Conservation (phyloP, 352 stramenopile species). For the Phytophthora rubi region DNA sequence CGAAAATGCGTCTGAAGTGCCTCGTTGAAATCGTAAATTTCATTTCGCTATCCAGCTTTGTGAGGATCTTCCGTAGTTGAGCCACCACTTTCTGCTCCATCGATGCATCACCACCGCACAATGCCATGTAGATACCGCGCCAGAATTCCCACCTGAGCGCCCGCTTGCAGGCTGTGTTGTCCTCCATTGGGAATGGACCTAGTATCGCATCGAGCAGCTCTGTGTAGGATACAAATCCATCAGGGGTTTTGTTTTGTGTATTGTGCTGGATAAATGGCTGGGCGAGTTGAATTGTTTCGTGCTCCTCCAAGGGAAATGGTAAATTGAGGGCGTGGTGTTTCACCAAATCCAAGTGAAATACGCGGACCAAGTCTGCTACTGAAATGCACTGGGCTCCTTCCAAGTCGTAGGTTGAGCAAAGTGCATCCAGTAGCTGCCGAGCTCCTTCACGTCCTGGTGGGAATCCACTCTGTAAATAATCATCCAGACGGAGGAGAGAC, state of each 20-base stretch:
- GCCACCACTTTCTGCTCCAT: constrained; percentile 43
- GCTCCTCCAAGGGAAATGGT: constrained; percentile 43
- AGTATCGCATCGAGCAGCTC: constrained; percentile 50
- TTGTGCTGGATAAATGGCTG: constrained; percentile 22
- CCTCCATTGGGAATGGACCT: constrained; percentile 7
- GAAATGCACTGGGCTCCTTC: constrained; percentile 43
- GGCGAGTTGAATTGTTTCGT: constrained; percentile 45
- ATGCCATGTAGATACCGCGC: constrained; percentile 35
- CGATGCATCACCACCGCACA: constrained; percentile 36
- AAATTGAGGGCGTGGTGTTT: constrained; percentile 41
- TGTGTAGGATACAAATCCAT: constrained; percentile 42
- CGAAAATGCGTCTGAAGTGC: constrained; percentile 59
- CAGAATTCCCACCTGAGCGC: constrained; percentile 49
- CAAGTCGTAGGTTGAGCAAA: constrained; percentile 64
- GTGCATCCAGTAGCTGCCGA: constrained; percentile 34
- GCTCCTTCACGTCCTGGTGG: constrained; percentile 14
- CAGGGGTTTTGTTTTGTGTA: neutral
- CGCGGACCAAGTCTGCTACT: constrained; percentile 40
- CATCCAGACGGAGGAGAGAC: constrained; percentile 30
- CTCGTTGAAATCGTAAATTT: constrained; percentile 43
- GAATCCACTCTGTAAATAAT: constrained; percentile 60
- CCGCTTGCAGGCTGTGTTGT: neutral
- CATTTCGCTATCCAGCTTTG: constrained; percentile 49
- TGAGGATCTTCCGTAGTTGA: constrained; percentile 60
- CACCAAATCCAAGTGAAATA: constrained; percentile 47